Evolutionary conservation across 768 basidiomycete genomes (phyloP).

Genomic region (Termitomyces sp.): DNA sequence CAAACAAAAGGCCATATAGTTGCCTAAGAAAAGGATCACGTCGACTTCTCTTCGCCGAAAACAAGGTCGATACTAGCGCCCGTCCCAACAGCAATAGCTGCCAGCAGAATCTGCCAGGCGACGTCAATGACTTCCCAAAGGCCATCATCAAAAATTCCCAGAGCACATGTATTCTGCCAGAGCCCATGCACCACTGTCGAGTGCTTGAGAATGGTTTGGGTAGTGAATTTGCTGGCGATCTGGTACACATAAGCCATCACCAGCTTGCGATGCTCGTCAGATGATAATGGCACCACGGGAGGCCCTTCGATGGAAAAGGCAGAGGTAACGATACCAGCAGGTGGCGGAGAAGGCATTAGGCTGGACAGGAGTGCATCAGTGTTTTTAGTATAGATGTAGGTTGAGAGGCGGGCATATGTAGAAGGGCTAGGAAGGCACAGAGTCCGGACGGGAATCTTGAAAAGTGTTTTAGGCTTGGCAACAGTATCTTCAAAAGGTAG

Average conservation of each 20-base stretch:
- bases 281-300: not conserved
- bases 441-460: conserved; percentile 51
- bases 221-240: conserved; percentile 34
- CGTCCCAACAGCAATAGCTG: conserved; percentile 48
- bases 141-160: conserved; percentile 61
- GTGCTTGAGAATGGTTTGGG: conserved; percentile 38
- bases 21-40: not conserved
- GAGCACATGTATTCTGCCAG: conserved; percentile 65
- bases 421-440: conserved; percentile 58
- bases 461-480: conserved; percentile 21
- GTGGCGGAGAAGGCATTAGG: conserved; percentile 37
- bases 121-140: conserved; percentile 65
- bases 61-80: conserved; percentile 24
- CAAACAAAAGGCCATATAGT: not conserved
- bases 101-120: conserved; percentile 63
- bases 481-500: conserved; percentile 20
- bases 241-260: conserved; percentile 22
- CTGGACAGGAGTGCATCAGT: conserved; percentile 41
- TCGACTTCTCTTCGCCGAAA: not conserved
- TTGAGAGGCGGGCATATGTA: conserved; percentile 52
- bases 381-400: conserved; percentile 65
- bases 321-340: conserved; percentile 19
- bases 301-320: not conserved
- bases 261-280: conserved; percentile 4
- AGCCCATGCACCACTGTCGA: conserved; percentile 59